phyloP scores from a whole-genome alignment of 1,284 basidiomycete genomes.

The Xerocomus cyaneibrunnescens region DNA sequence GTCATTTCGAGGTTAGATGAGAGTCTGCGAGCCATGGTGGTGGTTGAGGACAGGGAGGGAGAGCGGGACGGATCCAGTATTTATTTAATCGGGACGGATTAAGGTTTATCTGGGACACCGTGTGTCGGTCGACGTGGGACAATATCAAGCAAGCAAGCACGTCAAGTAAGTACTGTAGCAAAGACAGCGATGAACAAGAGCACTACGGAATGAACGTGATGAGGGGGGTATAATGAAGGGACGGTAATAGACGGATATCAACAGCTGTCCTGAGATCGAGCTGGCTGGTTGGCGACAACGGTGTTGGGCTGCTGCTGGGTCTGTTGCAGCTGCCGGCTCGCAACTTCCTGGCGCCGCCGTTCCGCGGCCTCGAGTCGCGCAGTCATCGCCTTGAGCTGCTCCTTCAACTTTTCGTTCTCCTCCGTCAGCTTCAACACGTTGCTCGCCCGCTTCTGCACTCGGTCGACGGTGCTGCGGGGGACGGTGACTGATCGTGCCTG shows the following conservation, averaged over 20 bases:
- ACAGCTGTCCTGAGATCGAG: conserved; percentile 19
- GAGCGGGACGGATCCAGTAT: not conserved
- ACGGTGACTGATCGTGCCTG: conserved; percentile 29
- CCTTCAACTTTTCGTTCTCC: conserved; percentile 76
- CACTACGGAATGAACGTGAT: conserved; percentile 23
- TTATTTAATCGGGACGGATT: conserved; percentile 14
- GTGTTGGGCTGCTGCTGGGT: conserved; percentile 23
- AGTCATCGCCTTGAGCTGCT: conserved; percentile 69
- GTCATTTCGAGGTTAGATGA: conserved; percentile 37
- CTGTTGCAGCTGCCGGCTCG: conserved; percentile 37
- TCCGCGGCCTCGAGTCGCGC: conserved; percentile 73
- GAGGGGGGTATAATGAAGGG: conserved; percentile 33
- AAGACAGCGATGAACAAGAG: conserved; percentile 13
- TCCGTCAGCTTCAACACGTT: conserved; percentile 71
- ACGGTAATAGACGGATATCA: conserved; percentile 33
- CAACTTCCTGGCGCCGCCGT: conserved; percentile 57
- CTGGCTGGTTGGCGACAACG: conserved; percentile 17
- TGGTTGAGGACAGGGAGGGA: conserved; percentile 9
- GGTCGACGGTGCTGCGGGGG: conserved; percentile 45
- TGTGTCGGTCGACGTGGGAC: conserved; percentile 11
- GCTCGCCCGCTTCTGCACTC: conserved; percentile 71
- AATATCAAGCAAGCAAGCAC: too few relatives aligned
- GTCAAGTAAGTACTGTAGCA: conserved; percentile 4
- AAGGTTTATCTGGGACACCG: conserved; percentile 17
- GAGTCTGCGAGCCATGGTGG: conserved; percentile 26